Base-by-base conservation (phyloP, 2,329 filamentous ascomycete species). In the Alternaria sp. region DNA sequence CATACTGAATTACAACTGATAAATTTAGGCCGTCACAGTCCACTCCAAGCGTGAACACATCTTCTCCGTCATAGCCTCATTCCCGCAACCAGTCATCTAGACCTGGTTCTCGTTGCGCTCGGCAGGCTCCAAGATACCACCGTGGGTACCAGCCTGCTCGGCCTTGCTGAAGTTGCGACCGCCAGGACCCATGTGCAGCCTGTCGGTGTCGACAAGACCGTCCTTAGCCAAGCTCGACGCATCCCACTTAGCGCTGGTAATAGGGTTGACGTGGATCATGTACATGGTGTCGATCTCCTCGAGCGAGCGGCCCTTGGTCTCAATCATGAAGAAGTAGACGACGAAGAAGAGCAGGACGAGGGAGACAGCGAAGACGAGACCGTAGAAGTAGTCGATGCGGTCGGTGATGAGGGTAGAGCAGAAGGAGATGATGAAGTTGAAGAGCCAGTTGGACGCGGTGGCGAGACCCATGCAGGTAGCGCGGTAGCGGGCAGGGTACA, bases 271-370 rank as follows among this genome's bases (percentile, higher is more conserved):
- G 36, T 82, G 82, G 54, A 90, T 83, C 40, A 92, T 82, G 68
- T 93, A 93, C 84, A 88, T 87, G 64, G 86, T 85, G 72, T 95
- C 92, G 56, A 95, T 91, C 77, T 94, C 91, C 80, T 95, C 92
- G 2, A 95, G 84, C 0, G 88, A 90, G 8, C 91, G 87, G 61
- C 89, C 91, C 77, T 91, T 89, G 45, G 88, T 90, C 77, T 94
- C 91, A 51, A 91, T 88, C 68, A 93, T 87, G 79, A 93, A 93
- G 81, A 94, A 92, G 83, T 91, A 94, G 47, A 93, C 90, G 30
- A 93, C 77, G 0, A 89, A 68, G 1, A 88, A 87, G 0, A 87
- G 90, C 0, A 86, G 81, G 17, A 91, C 80, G 66, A 90, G 75
- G 89, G 93, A 61, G 0, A 84, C 89, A 0, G 90, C 91, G 77